These are phyloP conservation scores for Mortierella sp. DNA, from an alignment of 371 early-diverging fungal genomes.

Conservation along the genomic window DNA sequence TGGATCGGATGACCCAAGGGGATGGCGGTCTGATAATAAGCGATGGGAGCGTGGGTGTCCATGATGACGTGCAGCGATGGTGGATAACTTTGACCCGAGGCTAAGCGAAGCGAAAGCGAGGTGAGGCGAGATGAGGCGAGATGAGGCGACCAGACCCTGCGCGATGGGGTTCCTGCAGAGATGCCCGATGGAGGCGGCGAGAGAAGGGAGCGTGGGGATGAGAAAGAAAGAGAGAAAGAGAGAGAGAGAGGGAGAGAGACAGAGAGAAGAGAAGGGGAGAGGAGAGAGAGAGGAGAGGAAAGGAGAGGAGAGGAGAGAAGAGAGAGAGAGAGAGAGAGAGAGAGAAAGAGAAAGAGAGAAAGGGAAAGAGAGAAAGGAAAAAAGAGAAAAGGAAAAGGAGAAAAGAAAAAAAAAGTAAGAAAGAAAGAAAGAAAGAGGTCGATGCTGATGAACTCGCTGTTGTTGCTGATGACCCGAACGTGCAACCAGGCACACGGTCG, in stretches of 20 bases:
- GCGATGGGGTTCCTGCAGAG: neutral
- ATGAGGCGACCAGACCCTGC: neutral
- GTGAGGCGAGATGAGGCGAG: neutral
- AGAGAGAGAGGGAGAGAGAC: slow-evolving; percentile 12
- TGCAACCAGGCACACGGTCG: no score
- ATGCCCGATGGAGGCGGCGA: slow-evolving; percentile 3
- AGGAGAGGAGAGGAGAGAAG: neutral
- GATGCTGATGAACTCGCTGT: no score
- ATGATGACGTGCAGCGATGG: slow-evolving; percentile 12
- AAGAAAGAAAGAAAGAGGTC: no score
- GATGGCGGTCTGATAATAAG: slow-evolving; percentile 42
- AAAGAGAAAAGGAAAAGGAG: neutral
- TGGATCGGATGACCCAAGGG: slow-evolving; percentile 35
- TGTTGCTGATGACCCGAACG: no score
- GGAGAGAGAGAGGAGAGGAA: neutral
- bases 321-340: neutral
- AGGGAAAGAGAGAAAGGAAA: neutral
- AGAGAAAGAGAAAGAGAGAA: neutral
- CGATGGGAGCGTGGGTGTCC: slow-evolving; percentile 40
- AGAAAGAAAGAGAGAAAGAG: slow-evolving; percentile 13
- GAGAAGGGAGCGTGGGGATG: slow-evolving; percentile 1
- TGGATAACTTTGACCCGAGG: neutral
- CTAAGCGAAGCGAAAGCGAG: neutral
- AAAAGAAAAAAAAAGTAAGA: neutral
- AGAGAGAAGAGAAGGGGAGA: slow-evolving; percentile 5